A percentile compares a stretch with the other conserved stretches of the same genome.
These are phyloP conservation scores for Sparassis latifolia DNA, from an alignment of 1,284 basidiomycete genomes.

Conservation along the genomic window DNA sequence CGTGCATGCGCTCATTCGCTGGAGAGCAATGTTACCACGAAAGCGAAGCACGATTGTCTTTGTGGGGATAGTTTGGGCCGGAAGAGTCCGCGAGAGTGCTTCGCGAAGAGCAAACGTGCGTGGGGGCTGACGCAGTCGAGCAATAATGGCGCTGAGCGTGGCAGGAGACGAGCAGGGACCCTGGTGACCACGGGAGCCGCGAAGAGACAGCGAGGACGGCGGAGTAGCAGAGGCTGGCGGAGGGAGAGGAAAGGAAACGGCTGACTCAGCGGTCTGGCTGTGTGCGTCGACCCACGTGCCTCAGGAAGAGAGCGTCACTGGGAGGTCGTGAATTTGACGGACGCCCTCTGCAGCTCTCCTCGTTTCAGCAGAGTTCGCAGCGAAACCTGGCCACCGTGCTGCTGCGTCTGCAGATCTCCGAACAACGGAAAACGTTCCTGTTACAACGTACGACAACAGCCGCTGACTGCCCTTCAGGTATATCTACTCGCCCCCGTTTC, in stretches of 20 bases:
- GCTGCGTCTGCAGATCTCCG: not conserved
- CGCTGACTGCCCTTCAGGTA: not conserved
- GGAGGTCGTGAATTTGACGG: no score
- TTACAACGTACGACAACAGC: not conserved
- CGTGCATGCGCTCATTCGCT: constrained; percentile 18
- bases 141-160: not conserved
- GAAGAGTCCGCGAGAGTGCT: constrained; percentile 9
- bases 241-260: not conserved
- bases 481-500: constrained; percentile 1
- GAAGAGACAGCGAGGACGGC: not conserved
- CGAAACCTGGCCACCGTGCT: not conserved
- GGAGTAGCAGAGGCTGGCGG: not conserved
- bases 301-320: no score
- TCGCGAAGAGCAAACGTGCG: constrained; percentile 16
- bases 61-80: constrained; percentile 2
- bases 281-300: constrained; percentile 5
- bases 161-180: not conserved
- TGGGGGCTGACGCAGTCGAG: constrained; percentile 6
- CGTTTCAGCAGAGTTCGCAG: not conserved
- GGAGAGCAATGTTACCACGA: constrained; percentile 8
- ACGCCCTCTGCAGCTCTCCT: not conserved
- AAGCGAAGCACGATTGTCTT: not conserved
- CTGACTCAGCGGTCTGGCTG: constrained; percentile 1
- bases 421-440: constrained; percentile 5
- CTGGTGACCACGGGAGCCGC: not conserved